Evolutionary conservation across 257 asterid species (phyloP).

Genomic region (Solanum corneliomulleri): DNA sequence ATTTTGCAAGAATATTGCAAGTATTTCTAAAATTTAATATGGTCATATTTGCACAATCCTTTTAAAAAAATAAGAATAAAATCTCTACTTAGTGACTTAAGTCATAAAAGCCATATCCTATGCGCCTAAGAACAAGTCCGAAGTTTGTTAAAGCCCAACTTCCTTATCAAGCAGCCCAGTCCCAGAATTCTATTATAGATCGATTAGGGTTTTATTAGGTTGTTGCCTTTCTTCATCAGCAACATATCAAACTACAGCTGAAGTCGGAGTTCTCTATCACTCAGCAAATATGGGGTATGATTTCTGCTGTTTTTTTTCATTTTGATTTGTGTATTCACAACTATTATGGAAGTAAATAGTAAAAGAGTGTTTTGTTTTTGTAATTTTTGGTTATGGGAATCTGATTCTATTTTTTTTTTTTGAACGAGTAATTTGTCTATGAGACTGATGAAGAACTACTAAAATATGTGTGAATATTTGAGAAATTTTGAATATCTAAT

Average conservation of each 20-base stretch:
- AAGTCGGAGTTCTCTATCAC: background rate
- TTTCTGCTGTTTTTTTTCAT: too few relatives aligned
- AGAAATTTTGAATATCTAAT: background rate
- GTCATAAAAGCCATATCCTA: background rate
- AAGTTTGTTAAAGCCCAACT: background rate
- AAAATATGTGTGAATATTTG: background rate
- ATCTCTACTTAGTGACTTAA: too few relatives aligned
- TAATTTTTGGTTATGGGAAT: background rate
- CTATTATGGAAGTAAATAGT: background rate
- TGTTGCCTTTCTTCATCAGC: background rate
- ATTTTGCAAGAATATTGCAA: too few relatives aligned
- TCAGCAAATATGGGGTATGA: slow-evolving; percentile 48
- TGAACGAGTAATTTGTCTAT: background rate
- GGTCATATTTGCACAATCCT: too few relatives aligned
- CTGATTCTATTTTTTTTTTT: background rate
- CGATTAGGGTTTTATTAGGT: slow-evolving; percentile 14
- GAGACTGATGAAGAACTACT: background rate
- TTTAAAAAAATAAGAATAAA: too few relatives aligned
- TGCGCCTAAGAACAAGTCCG: background rate
- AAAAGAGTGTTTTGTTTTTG: background rate
- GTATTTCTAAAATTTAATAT: too few relatives aligned
- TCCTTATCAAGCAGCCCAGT: background rate
- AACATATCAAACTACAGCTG: slow-evolving; percentile 3
- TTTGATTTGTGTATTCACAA: background rate
- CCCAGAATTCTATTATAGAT: background rate